Evolutionary conservation across 2,329 filamentous ascomycete species (phyloP).

Genomic region (Sordariomycetes sp.): DNA sequence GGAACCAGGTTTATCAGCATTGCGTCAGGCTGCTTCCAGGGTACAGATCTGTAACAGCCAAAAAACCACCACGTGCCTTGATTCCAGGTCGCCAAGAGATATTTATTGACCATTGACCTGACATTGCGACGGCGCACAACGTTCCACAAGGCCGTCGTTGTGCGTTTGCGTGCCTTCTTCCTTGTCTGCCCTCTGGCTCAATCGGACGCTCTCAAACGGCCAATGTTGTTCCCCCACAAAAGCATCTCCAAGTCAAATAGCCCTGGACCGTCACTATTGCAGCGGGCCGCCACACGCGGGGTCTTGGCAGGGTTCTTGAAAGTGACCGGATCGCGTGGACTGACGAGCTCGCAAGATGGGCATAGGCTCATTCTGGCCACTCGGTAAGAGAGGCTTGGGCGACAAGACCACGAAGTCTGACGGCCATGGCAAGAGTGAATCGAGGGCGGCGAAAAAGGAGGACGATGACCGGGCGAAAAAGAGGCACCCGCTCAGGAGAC

Average conservation of each 20-base stretch:
- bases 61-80: not conserved
- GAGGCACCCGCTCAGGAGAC: too few relatives aligned
- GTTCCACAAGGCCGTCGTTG: not conserved
- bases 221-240: not conserved
- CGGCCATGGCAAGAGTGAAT: too few relatives aligned
- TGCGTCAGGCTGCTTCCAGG: not conserved
- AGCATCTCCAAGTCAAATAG: not conserved
- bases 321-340: not conserved
- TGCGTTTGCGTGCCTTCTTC: not conserved
- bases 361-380: slow-evolving; percentile 1
- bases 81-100: not conserved
- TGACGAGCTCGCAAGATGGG: not conserved
- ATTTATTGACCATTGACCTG: too few relatives aligned
- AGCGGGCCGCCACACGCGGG: not conserved
- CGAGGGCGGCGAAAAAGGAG: too few relatives aligned
- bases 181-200: not conserved
- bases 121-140: too few relatives aligned
- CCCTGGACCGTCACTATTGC: not conserved
- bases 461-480: too few relatives aligned
- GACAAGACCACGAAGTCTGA: too few relatives aligned
- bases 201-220: not conserved
- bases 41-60: not conserved
- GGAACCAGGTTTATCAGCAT: not conserved
- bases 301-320: not conserved
- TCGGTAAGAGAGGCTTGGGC: too few relatives aligned